Evolutionary conservation across 2,329 filamentous ascomycete genomes (phyloP), one percentile per base, ranked within the genome.

Genomic region (Ceratocystis papillata): DNA sequence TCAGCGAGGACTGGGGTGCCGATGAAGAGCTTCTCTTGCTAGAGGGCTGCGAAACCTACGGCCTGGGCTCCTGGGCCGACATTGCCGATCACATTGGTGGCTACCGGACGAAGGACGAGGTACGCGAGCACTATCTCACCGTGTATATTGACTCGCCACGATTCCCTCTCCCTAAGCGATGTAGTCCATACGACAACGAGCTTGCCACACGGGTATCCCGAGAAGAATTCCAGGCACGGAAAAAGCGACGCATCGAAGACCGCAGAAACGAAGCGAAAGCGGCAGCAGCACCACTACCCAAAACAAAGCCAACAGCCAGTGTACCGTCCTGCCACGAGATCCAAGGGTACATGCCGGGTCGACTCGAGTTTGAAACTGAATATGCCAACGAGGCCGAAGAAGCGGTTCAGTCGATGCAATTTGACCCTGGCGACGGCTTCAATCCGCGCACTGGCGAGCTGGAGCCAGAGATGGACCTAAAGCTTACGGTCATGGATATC

Each of bases 301-400:
- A 96, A 76, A 92, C 93, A 71, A 97, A 97, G 73, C 94, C 94
- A 0, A 97, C 93, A 0, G 92, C 92, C 7, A 96, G 89, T 78
- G 91, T 96, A 2, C 94, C 94, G 0, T 88, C 91, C 44, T 99
- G 94, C 75, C 94, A 99, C 78, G 94, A 99, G 76, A 94, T 99
- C 46, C 91, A 96, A 76, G 94, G 94, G 2, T 99, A 96, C 75
- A 99, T 99, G 94, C 94, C 94, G 2, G 94, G 94, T 57, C 90
- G 94, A 50, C 77, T 99, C 70, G 94, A 99, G 73, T 99, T 99
- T 70, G 94, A 99, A 79, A 96, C 90, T 0, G 94, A 99, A 72
- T 94, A 96, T 73, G 89, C 93, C 72, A 99, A 99, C 72, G 94
- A 99, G 72, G 94, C 94, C 0, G 94, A 99, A 77, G 95, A 97